These are phyloP conservation scores for Naganishia randhawae DNA, from an alignment of 768 basidiomycete species.

Conservation along the genomic window DNA sequence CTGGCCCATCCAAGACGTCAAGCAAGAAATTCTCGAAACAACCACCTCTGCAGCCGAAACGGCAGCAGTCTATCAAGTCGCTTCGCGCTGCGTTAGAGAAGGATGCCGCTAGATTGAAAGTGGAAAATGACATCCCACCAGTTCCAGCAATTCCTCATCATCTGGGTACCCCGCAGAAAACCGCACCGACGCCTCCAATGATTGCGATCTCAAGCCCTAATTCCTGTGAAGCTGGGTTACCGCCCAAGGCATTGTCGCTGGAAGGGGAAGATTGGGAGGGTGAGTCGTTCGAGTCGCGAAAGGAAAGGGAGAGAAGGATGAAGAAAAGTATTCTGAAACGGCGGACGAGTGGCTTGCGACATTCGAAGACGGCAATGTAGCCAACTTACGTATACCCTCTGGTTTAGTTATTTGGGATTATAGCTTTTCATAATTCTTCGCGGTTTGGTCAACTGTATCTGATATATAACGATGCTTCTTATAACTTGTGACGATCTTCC, in stretches of 20 bases:
- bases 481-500: background rate
- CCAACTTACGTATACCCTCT: background rate
- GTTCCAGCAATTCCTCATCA: slow-evolving; percentile 26
- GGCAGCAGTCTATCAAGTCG: slow-evolving; percentile 46
- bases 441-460: slow-evolving; percentile 14
- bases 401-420: background rate
- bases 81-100: slow-evolving; percentile 39
- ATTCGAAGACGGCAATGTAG: slow-evolving; percentile 20
- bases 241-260: slow-evolving; percentile 42
- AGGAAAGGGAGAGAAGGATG: slow-evolving; percentile 23
- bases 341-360: slow-evolving; percentile 12
- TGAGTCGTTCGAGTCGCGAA: slow-evolving; percentile 24
- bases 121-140: slow-evolving; percentile 24
- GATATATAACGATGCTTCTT: slow-evolving; percentile 4
- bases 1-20: background rate
- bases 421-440: slow-evolving; percentile 2
- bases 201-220: slow-evolving; percentile 47
- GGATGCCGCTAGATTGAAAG: slow-evolving; percentile 9
- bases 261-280: slow-evolving; percentile 50
- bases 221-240: slow-evolving; percentile 43
- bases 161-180: slow-evolving; percentile 6
- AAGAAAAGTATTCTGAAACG: slow-evolving; percentile 23
- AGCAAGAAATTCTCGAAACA: background rate
- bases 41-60: slow-evolving; percentile 19
- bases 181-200: slow-evolving; percentile 35